Base-by-base conservation (phyloP, 306 rosid genomes). In the Vigna angularis region DNA sequence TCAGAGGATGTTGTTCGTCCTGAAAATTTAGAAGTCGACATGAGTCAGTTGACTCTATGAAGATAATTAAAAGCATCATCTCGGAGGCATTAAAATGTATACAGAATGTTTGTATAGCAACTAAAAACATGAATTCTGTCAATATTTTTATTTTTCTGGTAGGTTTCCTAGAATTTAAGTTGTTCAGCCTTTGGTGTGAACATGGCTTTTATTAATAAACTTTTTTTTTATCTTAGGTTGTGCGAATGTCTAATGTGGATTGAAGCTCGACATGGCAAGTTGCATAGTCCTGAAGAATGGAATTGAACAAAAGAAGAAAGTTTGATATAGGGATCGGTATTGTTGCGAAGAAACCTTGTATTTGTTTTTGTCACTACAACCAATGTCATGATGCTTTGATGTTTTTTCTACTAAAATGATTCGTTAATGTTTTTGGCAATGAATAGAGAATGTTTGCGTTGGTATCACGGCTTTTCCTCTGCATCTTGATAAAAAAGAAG, bases 1-100 rank as follows among this genome's bases (percentile, higher is more conserved):
- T 76, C 89, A 13, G 89, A 85, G 63, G 88, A 83, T 65, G 75
- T 40, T 65, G 73, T 34, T 83, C 81, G 82, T 77, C 82, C 83
- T 22, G 86, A 88, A 88, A 76, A 30, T 57, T 50, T 13, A 32
- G 36, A 51, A 22, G 50, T 51, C 17, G 16, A 57, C 16, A 18
- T 26, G 72, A 62, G 79, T 83, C 76, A 73, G 47, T 45, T 63
- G 58, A 38, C 45, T 69, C 72, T 66, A 44, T 77, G 79, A 69
- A 70, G 80, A 18, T 57, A 48, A 55, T 17, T 48, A 24, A 62
- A 71, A 26, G 74, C 74, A 30, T 79, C 58, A 22, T 79, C 71
- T 75, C 69, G 22, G 75, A 69, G 57, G 76, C 70, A 49, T 48
- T 18, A 40, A 12, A 45, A 49, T 85, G 77, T 74, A 74, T 66